Base-by-base conservation (phyloP, 139 green algal species). In the Tetradesmus lagerheimii region DNA sequence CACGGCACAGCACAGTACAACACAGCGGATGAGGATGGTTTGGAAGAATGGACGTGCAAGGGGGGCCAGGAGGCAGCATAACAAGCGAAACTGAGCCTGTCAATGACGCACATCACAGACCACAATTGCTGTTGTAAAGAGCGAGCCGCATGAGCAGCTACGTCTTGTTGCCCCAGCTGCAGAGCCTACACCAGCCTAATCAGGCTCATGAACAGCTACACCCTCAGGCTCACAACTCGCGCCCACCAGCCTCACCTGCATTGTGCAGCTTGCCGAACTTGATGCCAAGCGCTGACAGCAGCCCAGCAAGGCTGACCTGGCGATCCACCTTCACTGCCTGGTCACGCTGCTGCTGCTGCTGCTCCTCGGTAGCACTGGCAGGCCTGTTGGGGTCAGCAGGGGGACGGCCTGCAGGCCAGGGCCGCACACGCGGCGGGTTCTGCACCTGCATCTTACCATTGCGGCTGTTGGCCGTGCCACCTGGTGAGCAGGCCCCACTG, bases 201-300 rank as follows among this genome's bases (percentile, higher is more conserved):
- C n/a, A n/a, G n/a, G n/a, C n/a, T n/a, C n/a, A n/a, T n/a, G n/a
- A n/a, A n/a, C n/a, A n/a, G n/a, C n/a, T n/a, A n/a, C n/a, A n/a
- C n/a, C n/a, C n/a, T n/a, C n/a, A n/a, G n/a, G n/a, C n/a, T n/a
- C n/a, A n/a, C n/a, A n/a, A n/a, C n/a, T n/a, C n/a, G n/a, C n/a
- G n/a, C 6, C 6, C 6, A 12, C 29, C n/a, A 78, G 29, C 9
- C 85, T 29, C n/a, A 89, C 85, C 85, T 89, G 85, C 85, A 75
- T 89, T 89, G 37, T 89, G 85, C 27, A 89, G 85, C 41, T 64
- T 80, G 43, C 45, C 38, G 47, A 9, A 23, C 47, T 84, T 89
- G n/a, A 89, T 89, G 18, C 43, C 43, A 4, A 89, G 74, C 12
- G 43, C 71, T 18, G n/a, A 35, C 71, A 89, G 71, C 85, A 89